Conservation (phyloP, 2,329 filamentous ascomycete genomes). For the Lachnellula cervina region DNA sequence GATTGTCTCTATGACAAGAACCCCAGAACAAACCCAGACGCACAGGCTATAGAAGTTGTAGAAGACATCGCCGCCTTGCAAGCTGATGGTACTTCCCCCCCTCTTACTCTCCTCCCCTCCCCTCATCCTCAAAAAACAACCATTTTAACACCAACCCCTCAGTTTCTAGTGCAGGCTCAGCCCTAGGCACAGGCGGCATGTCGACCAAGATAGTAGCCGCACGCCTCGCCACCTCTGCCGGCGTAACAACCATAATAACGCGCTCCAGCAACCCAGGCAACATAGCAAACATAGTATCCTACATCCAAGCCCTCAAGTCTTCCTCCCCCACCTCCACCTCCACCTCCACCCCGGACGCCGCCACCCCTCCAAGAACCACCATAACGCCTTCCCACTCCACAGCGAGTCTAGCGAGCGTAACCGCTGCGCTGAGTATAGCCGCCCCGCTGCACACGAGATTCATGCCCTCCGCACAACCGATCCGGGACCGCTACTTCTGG, state of each 20-base stretch:
- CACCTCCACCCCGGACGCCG: constrained; percentile 4
- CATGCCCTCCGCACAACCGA: constrained; percentile 75
- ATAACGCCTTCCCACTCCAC: constrained; percentile 9
- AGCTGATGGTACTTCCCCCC: constrained; percentile 61
- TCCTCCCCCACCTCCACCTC: constrained; percentile 8
- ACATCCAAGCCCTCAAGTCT: constrained; percentile 61
- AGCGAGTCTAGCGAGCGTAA: not conserved
- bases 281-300: constrained; percentile 77
- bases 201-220: constrained; percentile 95
- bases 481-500: constrained; percentile 95
- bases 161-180: constrained; percentile 85
- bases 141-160: constrained; percentile 5
- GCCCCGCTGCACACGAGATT: constrained; percentile 87
- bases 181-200: constrained; percentile 93
- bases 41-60: constrained; percentile 85
- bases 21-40: constrained; percentile 77
- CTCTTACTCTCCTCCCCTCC: not conserved
- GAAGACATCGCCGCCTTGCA: constrained; percentile 78
- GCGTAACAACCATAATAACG: constrained; percentile 93
- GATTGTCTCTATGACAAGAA: constrained; percentile 98
- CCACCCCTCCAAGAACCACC: constrained; percentile 17
- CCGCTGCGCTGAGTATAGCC: constrained; percentile 26
- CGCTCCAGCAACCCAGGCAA: constrained; percentile 91
- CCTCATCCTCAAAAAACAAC: not conserved
- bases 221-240: constrained; percentile 84